Conservation (phyloP, 2,329 filamentous ascomycete species). For the Alternaria ventricosa region DNA sequence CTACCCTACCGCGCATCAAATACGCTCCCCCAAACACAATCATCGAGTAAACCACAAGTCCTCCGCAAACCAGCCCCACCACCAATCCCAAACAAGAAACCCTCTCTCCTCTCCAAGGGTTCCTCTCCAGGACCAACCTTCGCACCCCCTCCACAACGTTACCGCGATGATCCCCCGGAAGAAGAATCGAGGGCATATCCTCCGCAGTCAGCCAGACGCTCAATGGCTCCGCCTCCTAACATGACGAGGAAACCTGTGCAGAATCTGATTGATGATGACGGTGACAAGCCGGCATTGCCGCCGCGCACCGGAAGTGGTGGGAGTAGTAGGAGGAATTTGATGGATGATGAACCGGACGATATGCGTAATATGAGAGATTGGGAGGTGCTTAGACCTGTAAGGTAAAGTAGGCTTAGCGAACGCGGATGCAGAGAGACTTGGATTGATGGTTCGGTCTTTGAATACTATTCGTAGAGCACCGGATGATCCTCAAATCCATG, state of each 20-base stretch:
- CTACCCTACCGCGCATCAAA: slow-evolving; percentile 24
- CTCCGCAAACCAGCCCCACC: slow-evolving; percentile 44
- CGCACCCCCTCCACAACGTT: slow-evolving; percentile 22
- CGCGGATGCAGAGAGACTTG: not conserved
- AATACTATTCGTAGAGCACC: not conserved
- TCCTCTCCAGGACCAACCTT: slow-evolving; percentile 9
- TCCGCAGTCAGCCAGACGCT: slow-evolving; percentile 28
- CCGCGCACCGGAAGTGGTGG: slow-evolving; percentile 40
- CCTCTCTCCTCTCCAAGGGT: slow-evolving; percentile 30
- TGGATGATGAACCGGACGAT: slow-evolving; percentile 47
- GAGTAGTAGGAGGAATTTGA: slow-evolving; percentile 30
- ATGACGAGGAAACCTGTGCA: slow-evolving; percentile 22
- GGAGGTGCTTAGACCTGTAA: slow-evolving; percentile 46
- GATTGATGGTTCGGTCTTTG: not conserved
- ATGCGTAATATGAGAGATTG: slow-evolving; percentile 45
- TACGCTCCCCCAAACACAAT: slow-evolving; percentile 5
- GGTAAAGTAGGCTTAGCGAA: not conserved
- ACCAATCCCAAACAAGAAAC: slow-evolving; percentile 44
- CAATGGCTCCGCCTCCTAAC: slow-evolving; percentile 31
- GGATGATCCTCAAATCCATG: not conserved
- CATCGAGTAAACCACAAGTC: slow-evolving; percentile 28
- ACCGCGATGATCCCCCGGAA: slow-evolving; percentile 31
- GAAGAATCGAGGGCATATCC: slow-evolving; percentile 17
- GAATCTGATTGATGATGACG: slow-evolving; percentile 28
- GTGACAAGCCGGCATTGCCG: slow-evolving; percentile 39